A percentile compares a stretch with the other conserved stretches of the same genome.
These are phyloP conservation scores for Russula lepida DNA, from an alignment of 768 basidiomycete species.

Conservation along the genomic window DNA sequence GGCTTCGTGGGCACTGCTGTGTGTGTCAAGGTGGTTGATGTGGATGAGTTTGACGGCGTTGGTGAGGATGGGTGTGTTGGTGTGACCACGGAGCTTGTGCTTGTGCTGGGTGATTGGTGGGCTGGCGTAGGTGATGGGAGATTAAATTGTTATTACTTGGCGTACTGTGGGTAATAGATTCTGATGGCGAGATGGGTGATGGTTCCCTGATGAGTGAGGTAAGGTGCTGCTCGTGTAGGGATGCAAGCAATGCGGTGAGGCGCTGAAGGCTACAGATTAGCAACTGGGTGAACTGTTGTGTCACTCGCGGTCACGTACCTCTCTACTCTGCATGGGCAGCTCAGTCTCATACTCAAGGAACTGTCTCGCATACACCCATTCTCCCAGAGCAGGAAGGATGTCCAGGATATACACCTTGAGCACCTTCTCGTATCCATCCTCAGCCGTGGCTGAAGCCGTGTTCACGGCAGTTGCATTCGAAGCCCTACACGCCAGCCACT, in stretches of 20 bases:
- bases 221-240: slow-evolving; percentile 11
- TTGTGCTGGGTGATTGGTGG: neutral
- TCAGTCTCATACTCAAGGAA: slow-evolving; percentile 70
- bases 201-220: neutral
- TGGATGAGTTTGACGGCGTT: slow-evolving; percentile 13
- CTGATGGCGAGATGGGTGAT: neutral
- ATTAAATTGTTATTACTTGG: neutral
- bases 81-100: slow-evolving; percentile 6
- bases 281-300: slow-evolving; percentile 18
- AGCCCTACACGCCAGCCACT: slow-evolving; percentile 63
- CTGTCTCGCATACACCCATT: slow-evolving; percentile 75
- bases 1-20: slow-evolving; percentile 19
- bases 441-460: slow-evolving; percentile 21
- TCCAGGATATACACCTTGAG: slow-evolving; percentile 71
- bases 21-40: slow-evolving; percentile 20
- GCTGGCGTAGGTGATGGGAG: neutral
- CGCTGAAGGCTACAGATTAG: slow-evolving; percentile 7
- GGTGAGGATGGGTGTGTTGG: slow-evolving; percentile 20
- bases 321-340: slow-evolving; percentile 37
- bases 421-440: slow-evolving; percentile 62
- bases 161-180: neutral
- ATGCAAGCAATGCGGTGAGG: slow-evolving; percentile 5
- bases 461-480: slow-evolving; percentile 22
- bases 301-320: slow-evolving; percentile 35
- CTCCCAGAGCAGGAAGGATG: slow-evolving; percentile 59